These are phyloP conservation scores for Gillenia trifoliata DNA, from an alignment of 306 rosid genomes.

Conservation along the genomic window DNA sequence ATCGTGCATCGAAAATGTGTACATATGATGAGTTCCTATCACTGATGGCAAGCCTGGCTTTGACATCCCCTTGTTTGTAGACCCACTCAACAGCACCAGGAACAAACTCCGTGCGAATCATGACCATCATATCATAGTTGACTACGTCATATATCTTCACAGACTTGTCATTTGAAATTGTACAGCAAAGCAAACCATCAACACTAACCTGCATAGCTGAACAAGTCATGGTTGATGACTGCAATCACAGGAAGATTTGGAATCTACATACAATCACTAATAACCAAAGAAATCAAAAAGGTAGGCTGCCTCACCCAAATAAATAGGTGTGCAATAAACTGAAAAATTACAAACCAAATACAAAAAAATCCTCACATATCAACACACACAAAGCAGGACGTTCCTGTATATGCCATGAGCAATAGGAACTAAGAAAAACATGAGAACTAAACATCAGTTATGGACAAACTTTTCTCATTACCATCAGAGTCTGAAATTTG, in stretches of 20 bases:
- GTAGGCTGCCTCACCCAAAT: background rate
- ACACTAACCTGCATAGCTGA: constrained; percentile 86
- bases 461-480: background rate
- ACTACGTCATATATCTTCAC: constrained; percentile 95
- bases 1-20: constrained; percentile 79
- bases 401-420: background rate
- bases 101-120: constrained; percentile 68
- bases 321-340: background rate
- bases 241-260: constrained; percentile 15
- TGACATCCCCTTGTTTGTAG: constrained; percentile 92
- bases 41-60: constrained; percentile 82
- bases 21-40: constrained; percentile 72
- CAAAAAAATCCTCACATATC: background rate
- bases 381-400: background rate
- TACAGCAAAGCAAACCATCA: constrained; percentile 96
- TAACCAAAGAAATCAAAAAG: background rate
- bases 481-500: background rate
- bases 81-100: constrained; percentile 99
- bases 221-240: constrained; percentile 59
- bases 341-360: constrained; percentile 4
- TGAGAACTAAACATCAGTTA: background rate
- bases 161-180: constrained; percentile 80
- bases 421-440: background rate
- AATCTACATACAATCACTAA: constrained; percentile 9
- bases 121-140: constrained; percentile 98